Percentiles rank a stretch among this genome's conserved stretches.
These are phyloP conservation scores for Fusarium ambrosium DNA, from an alignment of 2,329 filamentous ascomycete genomes.

Conservation along the genomic window DNA sequence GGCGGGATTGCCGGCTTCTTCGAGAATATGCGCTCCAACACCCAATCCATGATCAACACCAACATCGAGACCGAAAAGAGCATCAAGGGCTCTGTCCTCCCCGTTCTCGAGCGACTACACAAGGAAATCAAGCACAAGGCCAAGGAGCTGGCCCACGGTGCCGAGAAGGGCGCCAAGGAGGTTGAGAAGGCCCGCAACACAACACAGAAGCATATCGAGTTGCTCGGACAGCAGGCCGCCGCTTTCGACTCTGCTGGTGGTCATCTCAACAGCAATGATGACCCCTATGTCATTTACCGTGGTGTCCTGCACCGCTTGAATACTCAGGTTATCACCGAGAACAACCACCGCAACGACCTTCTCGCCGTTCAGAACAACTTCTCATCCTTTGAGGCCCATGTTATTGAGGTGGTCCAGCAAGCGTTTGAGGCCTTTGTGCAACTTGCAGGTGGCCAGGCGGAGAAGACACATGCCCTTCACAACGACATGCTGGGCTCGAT, in stretches of 20 bases:
- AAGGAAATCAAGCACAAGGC: slow-evolving; percentile 97
- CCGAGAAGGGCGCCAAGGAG: slow-evolving; percentile 86
- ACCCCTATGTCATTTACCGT: slow-evolving; percentile 89
- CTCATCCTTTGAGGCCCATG: slow-evolving; percentile 85
- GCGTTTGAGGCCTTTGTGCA: slow-evolving; percentile 87
- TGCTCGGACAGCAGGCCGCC: slow-evolving; percentile 88
- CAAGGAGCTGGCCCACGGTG: slow-evolving; percentile 88
- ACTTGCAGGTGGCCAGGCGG: slow-evolving; percentile 82
- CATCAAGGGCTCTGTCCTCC: slow-evolving; percentile 87
- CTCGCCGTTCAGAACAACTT: slow-evolving; percentile 94
- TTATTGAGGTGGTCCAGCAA: slow-evolving; percentile 85
- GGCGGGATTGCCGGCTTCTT: slow-evolving; percentile 91
- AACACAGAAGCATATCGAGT: slow-evolving; percentile 96
- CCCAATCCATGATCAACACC: slow-evolving; percentile 88
- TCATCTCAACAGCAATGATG: slow-evolving; percentile 78
- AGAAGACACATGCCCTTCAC: slow-evolving; percentile 85
- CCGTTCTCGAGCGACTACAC: slow-evolving; percentile 90
- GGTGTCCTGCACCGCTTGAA: slow-evolving; percentile 86
- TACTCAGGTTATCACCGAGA: slow-evolving; percentile 94
- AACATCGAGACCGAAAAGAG: slow-evolving; percentile 93
- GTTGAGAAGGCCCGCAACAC: slow-evolving; percentile 88
- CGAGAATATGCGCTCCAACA: slow-evolving; percentile 94
- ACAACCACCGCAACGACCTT: slow-evolving; percentile 94
- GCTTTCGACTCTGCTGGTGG: slow-evolving; percentile 82
- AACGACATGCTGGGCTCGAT: slow-evolving; percentile 83